Evolutionary conservation across 352 stramenopile genomes (phyloP).

Genomic region (Phytophthora sojae): DNA sequence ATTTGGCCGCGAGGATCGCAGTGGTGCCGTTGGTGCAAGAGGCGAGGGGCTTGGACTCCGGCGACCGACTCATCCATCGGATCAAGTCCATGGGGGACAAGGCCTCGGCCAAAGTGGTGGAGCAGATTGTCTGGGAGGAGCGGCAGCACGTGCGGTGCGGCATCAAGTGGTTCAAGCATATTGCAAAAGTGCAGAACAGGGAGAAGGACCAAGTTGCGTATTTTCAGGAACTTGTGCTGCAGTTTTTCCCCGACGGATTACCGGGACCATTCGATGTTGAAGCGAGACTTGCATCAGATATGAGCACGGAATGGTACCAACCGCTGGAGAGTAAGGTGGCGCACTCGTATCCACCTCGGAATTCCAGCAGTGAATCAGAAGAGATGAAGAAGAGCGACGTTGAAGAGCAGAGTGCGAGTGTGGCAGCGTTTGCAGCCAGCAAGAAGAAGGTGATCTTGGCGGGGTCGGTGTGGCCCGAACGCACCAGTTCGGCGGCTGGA

Average conservation of each 20-base stretch:
- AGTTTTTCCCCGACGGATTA: constrained; percentile 80
- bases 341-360: constrained; percentile 14
- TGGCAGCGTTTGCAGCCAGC: constrained; percentile 54
- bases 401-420: constrained; percentile 34
- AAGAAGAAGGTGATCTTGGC: constrained; percentile 80
- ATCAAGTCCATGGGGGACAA: constrained; percentile 77
- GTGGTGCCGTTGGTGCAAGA: constrained; percentile 88
- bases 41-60: constrained; percentile 79
- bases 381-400: not conserved
- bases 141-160: constrained; percentile 76
- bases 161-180: constrained; percentile 86
- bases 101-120: constrained; percentile 67
- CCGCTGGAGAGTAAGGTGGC: constrained; percentile 64
- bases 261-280: constrained; percentile 84
- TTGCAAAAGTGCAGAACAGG: constrained; percentile 42
- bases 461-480: constrained; percentile 87
- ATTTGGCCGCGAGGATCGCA: constrained; percentile 75
- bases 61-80: constrained; percentile 75
- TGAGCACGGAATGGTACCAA: constrained; percentile 78
- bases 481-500: constrained; percentile 88
- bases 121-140: constrained; percentile 85
- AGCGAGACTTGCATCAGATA: constrained; percentile 70
- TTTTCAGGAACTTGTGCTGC: constrained; percentile 83
- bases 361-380: not conserved
- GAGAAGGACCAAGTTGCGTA: constrained; percentile 62